Conservation (phyloP, 2,329 filamentous ascomycete species). For the Aureobasidium subglaciale region DNA sequence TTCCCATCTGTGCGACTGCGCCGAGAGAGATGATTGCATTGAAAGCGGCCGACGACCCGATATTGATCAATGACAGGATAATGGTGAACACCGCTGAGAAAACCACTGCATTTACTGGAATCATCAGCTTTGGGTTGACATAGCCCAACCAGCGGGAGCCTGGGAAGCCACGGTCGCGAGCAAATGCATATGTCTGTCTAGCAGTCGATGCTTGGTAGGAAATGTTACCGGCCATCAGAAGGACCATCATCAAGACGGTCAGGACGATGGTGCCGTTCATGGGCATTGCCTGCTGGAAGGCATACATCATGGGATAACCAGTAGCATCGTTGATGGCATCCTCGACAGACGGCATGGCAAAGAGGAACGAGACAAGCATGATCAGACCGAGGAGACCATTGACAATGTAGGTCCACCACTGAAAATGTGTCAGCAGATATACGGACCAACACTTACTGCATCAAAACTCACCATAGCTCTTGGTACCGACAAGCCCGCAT, state of each 20-base stretch:
- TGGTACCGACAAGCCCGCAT: conserved; percentile 26
- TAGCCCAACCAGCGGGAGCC: conserved; percentile 28
- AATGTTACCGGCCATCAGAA: conserved; percentile 30
- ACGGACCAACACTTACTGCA: conserved; percentile 31
- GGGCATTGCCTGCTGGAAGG: conserved; percentile 26
- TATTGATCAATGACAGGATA: conserved; percentile 21
- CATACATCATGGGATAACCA: conserved; percentile 31
- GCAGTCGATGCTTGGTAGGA: conserved; percentile 29
- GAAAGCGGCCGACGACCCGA: conserved; percentile 18
- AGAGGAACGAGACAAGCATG: conserved; percentile 24
- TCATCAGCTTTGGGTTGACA: conserved; percentile 13
- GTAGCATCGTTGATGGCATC: conserved; percentile 26
- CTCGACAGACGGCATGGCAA: conserved; percentile 24
- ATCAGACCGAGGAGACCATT: conserved; percentile 32
- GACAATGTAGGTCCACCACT: conserved; percentile 19
- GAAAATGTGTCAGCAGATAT: conserved; percentile 25
- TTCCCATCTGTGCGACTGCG: conserved; percentile 33
- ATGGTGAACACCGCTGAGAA: conserved; percentile 17
- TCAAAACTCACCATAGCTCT: conserved; percentile 21
- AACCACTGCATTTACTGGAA: conserved; percentile 18
- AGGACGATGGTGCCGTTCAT: conserved; percentile 26
- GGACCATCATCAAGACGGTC: conserved; percentile 25
- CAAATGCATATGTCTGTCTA: conserved; percentile 34
- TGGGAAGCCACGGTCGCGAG: conserved; percentile 37
- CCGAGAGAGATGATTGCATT: conserved; percentile 30